Conservation (phyloP, 2,329 filamentous ascomycete genomes). For the Saccharata proteae region DNA sequence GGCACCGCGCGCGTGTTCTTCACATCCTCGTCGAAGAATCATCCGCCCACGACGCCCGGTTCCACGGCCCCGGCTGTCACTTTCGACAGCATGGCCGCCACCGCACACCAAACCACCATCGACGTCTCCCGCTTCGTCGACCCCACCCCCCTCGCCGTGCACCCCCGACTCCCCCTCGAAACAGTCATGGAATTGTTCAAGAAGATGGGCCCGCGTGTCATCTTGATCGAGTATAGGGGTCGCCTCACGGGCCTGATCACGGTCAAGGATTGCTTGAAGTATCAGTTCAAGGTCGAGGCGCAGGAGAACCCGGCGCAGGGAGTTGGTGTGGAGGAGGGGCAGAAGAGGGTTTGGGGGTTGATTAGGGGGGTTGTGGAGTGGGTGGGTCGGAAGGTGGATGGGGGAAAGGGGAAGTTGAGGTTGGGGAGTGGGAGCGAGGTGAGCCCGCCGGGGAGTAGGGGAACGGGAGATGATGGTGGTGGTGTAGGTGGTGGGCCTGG, state of each 20-base stretch:
- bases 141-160: slow-evolving; percentile 76
- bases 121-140: slow-evolving; percentile 86
- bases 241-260: slow-evolving; percentile 77
- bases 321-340: slow-evolving; percentile 5
- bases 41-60: slow-evolving; percentile 26
- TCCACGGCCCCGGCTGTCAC: slow-evolving; percentile 29
- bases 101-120: slow-evolving; percentile 45
- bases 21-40: slow-evolving; percentile 25
- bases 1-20: slow-evolving; percentile 65
- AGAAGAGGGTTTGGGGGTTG: slow-evolving; percentile 5
- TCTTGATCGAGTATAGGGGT: slow-evolving; percentile 84
- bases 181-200: slow-evolving; percentile 98
- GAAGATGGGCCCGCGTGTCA: slow-evolving; percentile 89
- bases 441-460: slow-evolving; percentile 2
- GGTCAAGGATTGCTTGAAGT: slow-evolving; percentile 93
- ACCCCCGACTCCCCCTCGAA: slow-evolving; percentile 82
- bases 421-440: slow-evolving; percentile 4
- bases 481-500: background rate
- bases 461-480: background rate
- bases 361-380: slow-evolving; percentile 7
- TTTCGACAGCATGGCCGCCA: slow-evolving; percentile 48
- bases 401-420: slow-evolving; percentile 5
- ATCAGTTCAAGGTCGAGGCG: slow-evolving; percentile 91
- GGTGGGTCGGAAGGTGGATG: slow-evolving; percentile 3
- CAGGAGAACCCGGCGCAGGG: slow-evolving; percentile 46